Base-by-base conservation (phyloP, 768 basidiomycete species). In the Cyclocybe cylindracea region DNA sequence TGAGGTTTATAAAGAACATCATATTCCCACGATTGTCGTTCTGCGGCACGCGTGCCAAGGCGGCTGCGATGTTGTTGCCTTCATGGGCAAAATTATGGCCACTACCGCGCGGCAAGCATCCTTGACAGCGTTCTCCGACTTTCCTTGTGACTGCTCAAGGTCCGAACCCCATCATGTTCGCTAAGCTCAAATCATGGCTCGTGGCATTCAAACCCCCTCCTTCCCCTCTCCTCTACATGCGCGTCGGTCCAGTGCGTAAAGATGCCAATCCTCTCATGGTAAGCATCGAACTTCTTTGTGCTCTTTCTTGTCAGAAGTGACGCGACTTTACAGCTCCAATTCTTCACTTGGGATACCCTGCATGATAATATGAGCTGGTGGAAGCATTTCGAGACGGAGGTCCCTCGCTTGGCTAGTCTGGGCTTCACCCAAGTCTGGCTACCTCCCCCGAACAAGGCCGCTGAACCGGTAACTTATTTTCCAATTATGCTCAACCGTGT, bases 371-470 rank as follows among this genome's bases (percentile, higher is more conserved):
- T 82, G 72, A 89, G 85, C 64, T 92, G 91, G 91, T 94, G 91
- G 91, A 76, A 77, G 60, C 83, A 89, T 65, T 76, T 93, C 34
- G 84, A 88, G 64, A 58, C 57, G 8, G 84, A 91, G 61, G 69
- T 87, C 9, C 85, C 89, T 10, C 69, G 61, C 39, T 77, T 94
- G 14, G 79, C 78, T 4, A 72, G 79, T 40, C 71, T 89, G 55
- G 91, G 91, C 10, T 77, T 91, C 59, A 91, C 91, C 0, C 89
- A 91, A 64, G 76, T 84, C 3, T 94, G 91, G 91, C 69, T 93
- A 32, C 91, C 91, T 33, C 91, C 91, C 5, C 86, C 89, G 13
- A 87, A 88, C 64, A 93, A 91, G 66, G 91, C 86, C 11, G 85
- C 82, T 67, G 68, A 73, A 48, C 78, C 75, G 61, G 89, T 87